Base-by-base conservation (phyloP, 495 filamentous ascomycete genomes). In the Achaetomiella virescens region DNA sequence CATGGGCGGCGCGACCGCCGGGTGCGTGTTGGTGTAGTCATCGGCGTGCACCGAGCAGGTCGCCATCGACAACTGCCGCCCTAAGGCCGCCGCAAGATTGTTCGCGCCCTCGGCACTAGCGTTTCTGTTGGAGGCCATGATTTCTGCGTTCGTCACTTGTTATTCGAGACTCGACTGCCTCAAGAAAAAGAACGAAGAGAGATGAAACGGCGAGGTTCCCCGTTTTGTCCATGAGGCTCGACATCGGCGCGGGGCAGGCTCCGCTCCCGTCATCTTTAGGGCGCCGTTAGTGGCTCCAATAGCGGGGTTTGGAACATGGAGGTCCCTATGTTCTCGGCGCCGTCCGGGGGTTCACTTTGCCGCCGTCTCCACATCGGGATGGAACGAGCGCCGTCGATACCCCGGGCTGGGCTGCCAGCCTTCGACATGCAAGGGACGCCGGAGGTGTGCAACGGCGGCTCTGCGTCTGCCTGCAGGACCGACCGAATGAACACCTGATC, bases 11-110 rank as follows among this genome's bases (percentile, higher is more conserved):
- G 91, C 88, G 40, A 97, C 87, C 65, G 91, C 89, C 40, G 80
- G 74, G 61, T 81, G 80, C 43, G 74, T 70, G 73, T 88, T 87
- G 52, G 92, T 75, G 58, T 71, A 74, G 72, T 96, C 90, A 60
- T 96, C 91, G 48, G 86, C 89, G 72, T 97, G 92, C 56, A 97
- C 76, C n/a, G 86, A 82, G 45, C 81, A 81, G 22, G 91, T 93
- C 22, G 88, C 72, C 42, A 83, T 66, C 2, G 77, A 78, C 54
- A 81, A 71, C 44, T 62, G 37, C 60, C 49, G 55, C 35, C 52
- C 45, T 41, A 70, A 67, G n/a, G 64, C 66, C 10, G 48, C 54
- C 24, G 56, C 47, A 18, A 70, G 66, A 37, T 61, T 52, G 48
- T 61, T 51, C 22, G 68, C 57, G 14, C 65, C 5, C 27, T 31